A percentile compares a stretch with the other conserved stretches of the same genome.
Conservation (phyloP, 1,139 yeast genomes). For the Blastobotrys ciferrii region DNA sequence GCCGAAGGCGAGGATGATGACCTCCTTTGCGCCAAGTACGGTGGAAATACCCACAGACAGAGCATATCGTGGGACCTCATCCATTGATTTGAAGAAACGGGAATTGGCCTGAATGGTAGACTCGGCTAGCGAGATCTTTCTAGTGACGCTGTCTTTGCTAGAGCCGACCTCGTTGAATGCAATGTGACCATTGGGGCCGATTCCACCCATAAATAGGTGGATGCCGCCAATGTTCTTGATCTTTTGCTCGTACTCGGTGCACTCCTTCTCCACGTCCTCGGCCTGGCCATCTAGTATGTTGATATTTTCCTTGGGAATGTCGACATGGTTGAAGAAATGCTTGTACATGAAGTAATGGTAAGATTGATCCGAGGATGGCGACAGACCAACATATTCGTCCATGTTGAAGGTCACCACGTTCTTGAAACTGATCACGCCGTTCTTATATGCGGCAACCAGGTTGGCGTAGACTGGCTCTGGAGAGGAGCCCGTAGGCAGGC, state of each 20-base stretch:
- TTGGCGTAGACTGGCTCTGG: slow-evolving; percentile 58
- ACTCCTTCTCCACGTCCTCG: slow-evolving; percentile 47
- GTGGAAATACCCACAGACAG: slow-evolving; percentile 62
- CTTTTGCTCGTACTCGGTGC: slow-evolving; percentile 50
- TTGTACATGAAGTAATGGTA: slow-evolving; percentile 62
- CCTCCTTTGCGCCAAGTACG: slow-evolving; percentile 57
- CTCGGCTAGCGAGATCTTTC: slow-evolving; percentile 50
- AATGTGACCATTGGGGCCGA: slow-evolving; percentile 65
- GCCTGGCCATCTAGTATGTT: slow-evolving; percentile 57
- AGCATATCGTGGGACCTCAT: slow-evolving; percentile 54
- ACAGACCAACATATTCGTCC: slow-evolving; percentile 58
- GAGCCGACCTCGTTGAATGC: slow-evolving; percentile 66
- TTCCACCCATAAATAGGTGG: slow-evolving; percentile 58
- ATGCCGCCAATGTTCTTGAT: slow-evolving; percentile 53
- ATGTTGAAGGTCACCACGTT: slow-evolving; percentile 62
- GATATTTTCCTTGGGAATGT: slow-evolving; percentile 54
- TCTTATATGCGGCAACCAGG: slow-evolving; percentile 48
- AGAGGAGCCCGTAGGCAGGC: slow-evolving; percentile 65
- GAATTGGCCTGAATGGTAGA: slow-evolving; percentile 58
- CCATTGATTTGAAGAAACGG: slow-evolving; percentile 49
- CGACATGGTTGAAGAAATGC: slow-evolving; percentile 58
- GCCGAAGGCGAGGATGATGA: slow-evolving; percentile 40
- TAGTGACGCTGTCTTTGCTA: slow-evolving; percentile 46
- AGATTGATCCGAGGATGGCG: slow-evolving; percentile 51
- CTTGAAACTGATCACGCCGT: slow-evolving; percentile 48